Evolutionary conservation across 192 early-diverging fungal species (phyloP).

Genomic region (Backusella tuberculispora): DNA sequence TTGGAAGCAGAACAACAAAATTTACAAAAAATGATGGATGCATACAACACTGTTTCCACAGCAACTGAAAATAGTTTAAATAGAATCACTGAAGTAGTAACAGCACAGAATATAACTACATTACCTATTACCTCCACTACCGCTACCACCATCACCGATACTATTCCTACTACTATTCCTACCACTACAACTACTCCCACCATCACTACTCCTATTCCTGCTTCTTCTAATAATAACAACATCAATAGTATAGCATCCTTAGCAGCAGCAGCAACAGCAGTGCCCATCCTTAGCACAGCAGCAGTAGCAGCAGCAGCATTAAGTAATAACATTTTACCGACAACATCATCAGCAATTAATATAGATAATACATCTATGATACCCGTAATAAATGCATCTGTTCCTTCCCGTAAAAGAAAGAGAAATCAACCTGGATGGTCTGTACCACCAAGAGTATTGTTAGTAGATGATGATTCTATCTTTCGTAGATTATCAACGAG

Average conservation of each 20-base stretch:
- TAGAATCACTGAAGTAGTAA: not conserved
- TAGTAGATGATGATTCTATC: slow-evolving; percentile 74
- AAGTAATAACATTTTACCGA: not conserved
- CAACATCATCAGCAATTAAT: not conserved
- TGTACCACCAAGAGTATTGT: slow-evolving; percentile 57
- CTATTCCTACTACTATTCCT: not conserved
- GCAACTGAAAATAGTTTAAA: slow-evolving; percentile 5
- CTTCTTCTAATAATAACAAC: no score
- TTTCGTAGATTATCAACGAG: slow-evolving; percentile 54
- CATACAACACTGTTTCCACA: not conserved
- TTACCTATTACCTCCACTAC: not conserved
- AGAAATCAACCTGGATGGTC: slow-evolving; percentile 33
- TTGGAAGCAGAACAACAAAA: not conserved
- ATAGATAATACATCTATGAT: slow-evolving; percentile 13
- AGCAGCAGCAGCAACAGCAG: not conserved
- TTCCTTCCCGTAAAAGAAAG: slow-evolving; percentile 2
- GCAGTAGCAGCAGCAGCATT: not conserved
- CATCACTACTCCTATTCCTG: not conserved
- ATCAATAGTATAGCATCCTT: not conserved
- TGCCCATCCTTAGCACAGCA: not conserved
- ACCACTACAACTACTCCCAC: not conserved
- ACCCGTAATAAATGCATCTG: not conserved
- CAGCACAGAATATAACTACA: not conserved
- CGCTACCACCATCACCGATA: not conserved
- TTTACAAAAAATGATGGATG: slow-evolving; percentile 1